phyloP scores from a whole-genome alignment of 1,139 yeast genomes.

The Geotrichum aggregatum region DNA sequence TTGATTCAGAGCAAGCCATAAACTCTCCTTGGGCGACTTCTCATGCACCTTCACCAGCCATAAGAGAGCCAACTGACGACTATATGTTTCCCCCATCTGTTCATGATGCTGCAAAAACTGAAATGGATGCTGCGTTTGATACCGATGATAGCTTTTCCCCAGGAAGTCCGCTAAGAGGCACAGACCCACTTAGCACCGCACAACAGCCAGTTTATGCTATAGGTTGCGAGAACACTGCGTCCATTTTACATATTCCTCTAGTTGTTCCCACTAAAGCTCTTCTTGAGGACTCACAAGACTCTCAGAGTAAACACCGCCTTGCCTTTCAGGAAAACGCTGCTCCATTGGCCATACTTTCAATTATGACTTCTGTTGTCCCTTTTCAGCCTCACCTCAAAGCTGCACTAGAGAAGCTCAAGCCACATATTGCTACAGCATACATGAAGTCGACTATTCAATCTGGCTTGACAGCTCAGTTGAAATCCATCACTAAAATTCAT shows the following conservation, averaged over 20 bases:
- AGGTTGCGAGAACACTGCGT: constrained; percentile 35
- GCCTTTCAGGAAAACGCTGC: constrained; percentile 23
- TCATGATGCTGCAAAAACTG: constrained; percentile 24
- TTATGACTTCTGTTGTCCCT: constrained; percentile 36
- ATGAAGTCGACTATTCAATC: constrained; percentile 36
- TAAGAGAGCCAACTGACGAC: constrained; percentile 29
- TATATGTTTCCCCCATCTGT: constrained; percentile 21
- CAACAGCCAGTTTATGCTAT: constrained; percentile 28
- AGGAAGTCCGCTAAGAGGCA: not conserved
- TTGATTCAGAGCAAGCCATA: constrained; percentile 35
- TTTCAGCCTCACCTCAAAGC: constrained; percentile 33
- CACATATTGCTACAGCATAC: constrained; percentile 36
- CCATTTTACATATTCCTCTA: constrained; percentile 36
- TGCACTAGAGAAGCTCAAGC: constrained; percentile 32
- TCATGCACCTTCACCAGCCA: constrained; percentile 39
- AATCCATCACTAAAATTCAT: constrained; percentile 11
- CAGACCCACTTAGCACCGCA: not conserved
- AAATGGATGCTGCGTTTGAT: constrained; percentile 31
- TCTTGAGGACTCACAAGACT: not conserved
- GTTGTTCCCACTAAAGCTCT: constrained; percentile 25
- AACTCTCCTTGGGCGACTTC: constrained; percentile 37
- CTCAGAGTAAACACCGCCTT: not conserved
- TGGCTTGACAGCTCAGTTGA: constrained; percentile 27
- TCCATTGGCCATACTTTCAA: constrained; percentile 37
- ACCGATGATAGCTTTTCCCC: constrained; percentile 12